phyloP scores from a whole-genome alignment of 1,284 basidiomycete genomes.

The Ganoderma lucidum region DNA sequence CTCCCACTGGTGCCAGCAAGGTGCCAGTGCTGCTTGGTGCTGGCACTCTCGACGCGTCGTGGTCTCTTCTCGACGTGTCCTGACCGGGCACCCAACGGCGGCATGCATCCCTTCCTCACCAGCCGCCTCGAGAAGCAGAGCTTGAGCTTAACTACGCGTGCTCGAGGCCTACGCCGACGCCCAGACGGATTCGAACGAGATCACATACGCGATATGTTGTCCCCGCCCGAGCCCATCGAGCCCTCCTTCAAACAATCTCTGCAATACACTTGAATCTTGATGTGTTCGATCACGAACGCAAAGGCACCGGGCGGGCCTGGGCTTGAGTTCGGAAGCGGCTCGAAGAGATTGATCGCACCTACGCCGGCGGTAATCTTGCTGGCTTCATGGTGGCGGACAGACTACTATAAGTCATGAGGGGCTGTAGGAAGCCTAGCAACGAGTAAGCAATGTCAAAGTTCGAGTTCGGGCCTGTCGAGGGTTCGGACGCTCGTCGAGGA shows the following conservation, averaged over 20 bases:
- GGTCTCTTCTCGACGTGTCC: neutral
- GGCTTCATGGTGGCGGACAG: no score
- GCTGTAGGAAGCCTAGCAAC: neutral
- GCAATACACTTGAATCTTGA: neutral
- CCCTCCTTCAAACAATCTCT: neutral
- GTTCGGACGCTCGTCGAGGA: no score
- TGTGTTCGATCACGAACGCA: neutral
- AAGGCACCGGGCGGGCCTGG: neutral
- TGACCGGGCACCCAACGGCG: neutral
- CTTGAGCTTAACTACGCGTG: conserved; percentile 5
- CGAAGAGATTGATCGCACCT: neutral
- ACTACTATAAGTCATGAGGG: neutral
- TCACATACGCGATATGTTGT: neutral
- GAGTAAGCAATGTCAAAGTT: neutral
- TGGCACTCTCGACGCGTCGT: neutral
- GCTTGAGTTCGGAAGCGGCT: neutral
- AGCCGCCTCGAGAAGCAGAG: neutral
- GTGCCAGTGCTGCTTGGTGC: no score
- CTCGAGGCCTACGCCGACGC: neutral
- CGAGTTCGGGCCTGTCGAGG: neutral
- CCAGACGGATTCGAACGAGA: neutral
- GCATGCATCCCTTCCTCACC: neutral
- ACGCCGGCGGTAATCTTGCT: no score
- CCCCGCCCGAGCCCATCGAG: neutral
- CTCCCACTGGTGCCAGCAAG: no score